phyloP scores from a whole-genome alignment of 108 stramenopile species.

The Cyclotella kingstonii region DNA sequence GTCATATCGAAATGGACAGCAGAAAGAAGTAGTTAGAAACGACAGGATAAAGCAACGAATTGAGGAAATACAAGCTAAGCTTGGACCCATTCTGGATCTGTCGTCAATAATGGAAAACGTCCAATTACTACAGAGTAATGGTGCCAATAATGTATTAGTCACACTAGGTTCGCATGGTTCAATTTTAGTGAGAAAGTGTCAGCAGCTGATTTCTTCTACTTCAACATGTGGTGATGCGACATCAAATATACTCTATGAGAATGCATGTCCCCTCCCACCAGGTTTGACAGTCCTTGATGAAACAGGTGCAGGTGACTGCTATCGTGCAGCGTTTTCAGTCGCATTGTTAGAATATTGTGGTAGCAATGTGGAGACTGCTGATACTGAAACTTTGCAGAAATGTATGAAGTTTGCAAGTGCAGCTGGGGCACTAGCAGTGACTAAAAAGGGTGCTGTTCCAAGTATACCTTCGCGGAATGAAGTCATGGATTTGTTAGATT shows the following conservation, averaged over 20 bases:
- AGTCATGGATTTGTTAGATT: constrained; percentile 39
- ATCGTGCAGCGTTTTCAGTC: constrained; percentile 81
- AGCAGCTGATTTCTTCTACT: background rate
- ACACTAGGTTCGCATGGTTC: constrained; percentile 66
- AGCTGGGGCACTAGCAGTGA: constrained; percentile 70
- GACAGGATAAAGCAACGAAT: constrained; percentile 13
- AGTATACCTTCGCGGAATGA: constrained; percentile 53
- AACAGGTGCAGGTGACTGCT: constrained; percentile 85
- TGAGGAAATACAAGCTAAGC: constrained; percentile 25
- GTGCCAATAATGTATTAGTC: constrained; percentile 68
- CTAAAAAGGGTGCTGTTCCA: constrained; percentile 55
- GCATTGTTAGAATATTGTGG: constrained; percentile 52
- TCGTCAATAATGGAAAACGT: constrained; percentile 5
- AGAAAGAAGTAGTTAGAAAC: constrained; percentile 18
- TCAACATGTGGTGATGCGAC: background rate
- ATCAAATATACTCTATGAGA: constrained; percentile 31
- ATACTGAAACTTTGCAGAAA: constrained; percentile 15
- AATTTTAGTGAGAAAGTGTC: constrained; percentile 33
- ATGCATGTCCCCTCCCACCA: constrained; percentile 30
- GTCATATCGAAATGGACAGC: constrained; percentile 7
- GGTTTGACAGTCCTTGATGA: constrained; percentile 66
- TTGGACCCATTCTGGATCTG: constrained; percentile 15
- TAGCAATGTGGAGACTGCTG: background rate
- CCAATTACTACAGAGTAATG: constrained; percentile 40
- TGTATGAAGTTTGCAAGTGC: constrained; percentile 73